Percentiles rank a stretch among this genome's conserved stretches.
Evolutionary conservation across 2,329 filamentous ascomycete genomes (phyloP).

Genomic region (Thielaviopsis punctulata): DNA sequence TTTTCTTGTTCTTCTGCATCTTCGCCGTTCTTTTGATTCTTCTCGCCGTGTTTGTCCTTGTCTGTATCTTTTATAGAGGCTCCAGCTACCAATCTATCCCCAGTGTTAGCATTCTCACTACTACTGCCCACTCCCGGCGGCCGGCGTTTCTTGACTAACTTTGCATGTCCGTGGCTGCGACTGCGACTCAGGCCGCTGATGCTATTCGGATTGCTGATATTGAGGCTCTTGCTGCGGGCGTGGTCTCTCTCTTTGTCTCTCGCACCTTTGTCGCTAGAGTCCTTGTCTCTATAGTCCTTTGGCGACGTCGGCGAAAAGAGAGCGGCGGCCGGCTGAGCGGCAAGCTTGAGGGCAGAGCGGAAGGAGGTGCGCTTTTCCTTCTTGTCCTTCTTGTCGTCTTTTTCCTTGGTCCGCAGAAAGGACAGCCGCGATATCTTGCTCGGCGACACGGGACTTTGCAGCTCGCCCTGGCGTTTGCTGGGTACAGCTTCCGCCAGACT

Average conservation of each 20-base stretch:
- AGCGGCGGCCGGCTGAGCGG: neutral
- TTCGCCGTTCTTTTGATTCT: neutral
- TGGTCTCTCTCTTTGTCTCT: too few species aligned
- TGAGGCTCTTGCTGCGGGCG: too few species aligned
- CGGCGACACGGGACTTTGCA: neutral
- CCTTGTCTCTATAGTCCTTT: too few species aligned
- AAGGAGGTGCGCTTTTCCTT: conserved; percentile 6
- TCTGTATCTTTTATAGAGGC: too few species aligned
- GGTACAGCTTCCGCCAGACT: neutral
- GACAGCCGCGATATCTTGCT: neutral
- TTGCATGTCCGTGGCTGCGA: neutral
- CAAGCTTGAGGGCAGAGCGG: conserved; percentile 6
- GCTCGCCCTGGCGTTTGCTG: neutral
- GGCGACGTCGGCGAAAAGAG: neutral
- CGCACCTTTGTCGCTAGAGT: too few species aligned
- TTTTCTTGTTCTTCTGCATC: too few species aligned
- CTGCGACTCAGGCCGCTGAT: neutral
- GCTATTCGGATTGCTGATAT: too few species aligned
- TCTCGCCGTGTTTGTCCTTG: neutral
- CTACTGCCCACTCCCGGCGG: too few species aligned
- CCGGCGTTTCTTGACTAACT: conserved; percentile 8
- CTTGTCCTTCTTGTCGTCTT: neutral
- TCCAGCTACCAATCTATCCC: too few species aligned
- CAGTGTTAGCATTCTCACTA: too few species aligned
- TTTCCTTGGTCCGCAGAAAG: neutral